Conservation (phyloP, 306 rosid genomes). For the Vigna mungo region DNA sequence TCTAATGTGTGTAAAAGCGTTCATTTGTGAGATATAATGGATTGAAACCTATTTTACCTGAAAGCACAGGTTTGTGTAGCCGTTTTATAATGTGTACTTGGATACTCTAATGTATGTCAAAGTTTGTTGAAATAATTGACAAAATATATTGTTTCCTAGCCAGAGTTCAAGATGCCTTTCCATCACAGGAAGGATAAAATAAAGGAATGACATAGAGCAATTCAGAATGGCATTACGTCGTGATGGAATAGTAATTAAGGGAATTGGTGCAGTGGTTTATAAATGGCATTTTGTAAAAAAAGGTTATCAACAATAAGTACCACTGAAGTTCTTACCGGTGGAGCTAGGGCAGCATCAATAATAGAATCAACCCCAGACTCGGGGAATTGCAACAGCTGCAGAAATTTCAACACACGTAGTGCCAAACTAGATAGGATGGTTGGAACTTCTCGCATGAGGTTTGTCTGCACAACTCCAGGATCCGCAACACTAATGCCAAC, state of each 20-base stretch:
- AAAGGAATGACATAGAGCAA: conserved; percentile 15
- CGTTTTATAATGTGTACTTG: neutral
- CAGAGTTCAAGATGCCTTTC: conserved; percentile 36
- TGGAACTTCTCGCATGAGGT: conserved; percentile 85
- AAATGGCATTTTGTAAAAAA: conserved; percentile 29
- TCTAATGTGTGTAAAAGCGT: neutral
- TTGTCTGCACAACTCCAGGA: conserved; percentile 85
- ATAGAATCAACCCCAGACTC: conserved; percentile 62
- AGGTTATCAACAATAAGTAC: conserved; percentile 24
- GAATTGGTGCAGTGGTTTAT: neutral
- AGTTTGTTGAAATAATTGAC: conserved; percentile 14
- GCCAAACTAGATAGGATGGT: conserved; percentile 58
- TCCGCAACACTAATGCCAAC: conserved; percentile 68
- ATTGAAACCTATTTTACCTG: conserved; percentile 1
- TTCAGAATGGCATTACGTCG: conserved; percentile 16
- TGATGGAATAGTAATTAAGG: conserved; percentile 3
- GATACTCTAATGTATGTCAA: neutral
- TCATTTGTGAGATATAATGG: neutral
- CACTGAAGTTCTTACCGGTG: conserved; percentile 61
- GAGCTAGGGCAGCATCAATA: conserved; percentile 83
- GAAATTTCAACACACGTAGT: conserved; percentile 49
- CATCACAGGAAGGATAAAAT: conserved; percentile 23
- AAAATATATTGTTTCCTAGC: conserved; percentile 26
- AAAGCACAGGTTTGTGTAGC: neutral
- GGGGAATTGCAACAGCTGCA: conserved; percentile 71